A percentile compares a stretch with the other conserved stretches of the same genome.
Evolutionary conservation across 768 basidiomycete genomes (phyloP).

Genomic region (Dioszegia crocea): DNA sequence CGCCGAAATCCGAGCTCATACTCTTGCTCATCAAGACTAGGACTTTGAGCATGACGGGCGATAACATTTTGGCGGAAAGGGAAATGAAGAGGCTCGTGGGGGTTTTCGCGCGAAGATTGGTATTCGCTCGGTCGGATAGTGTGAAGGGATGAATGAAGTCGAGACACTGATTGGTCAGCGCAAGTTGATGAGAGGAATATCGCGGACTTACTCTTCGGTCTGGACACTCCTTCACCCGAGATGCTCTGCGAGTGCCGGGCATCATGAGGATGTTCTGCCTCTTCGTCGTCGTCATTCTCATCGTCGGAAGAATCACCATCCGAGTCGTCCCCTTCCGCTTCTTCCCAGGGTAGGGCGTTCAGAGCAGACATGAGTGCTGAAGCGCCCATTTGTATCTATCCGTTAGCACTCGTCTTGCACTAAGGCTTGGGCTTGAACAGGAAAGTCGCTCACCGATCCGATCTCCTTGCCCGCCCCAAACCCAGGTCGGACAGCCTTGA

Average conservation of each 20-base stretch:
- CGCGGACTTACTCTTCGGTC: constrained; percentile 23
- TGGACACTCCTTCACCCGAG: not conserved
- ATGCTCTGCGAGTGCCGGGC: not conserved
- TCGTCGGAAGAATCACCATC: constrained; percentile 15
- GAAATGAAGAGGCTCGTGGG: constrained; percentile 23
- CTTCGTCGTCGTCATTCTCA: constrained; percentile 3
- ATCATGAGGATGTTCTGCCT: constrained; percentile 10
- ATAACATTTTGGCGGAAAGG: constrained; percentile 43
- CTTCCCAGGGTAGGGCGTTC: constrained; percentile 39
- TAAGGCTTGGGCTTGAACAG: no score
- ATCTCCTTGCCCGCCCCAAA: constrained; percentile 27
- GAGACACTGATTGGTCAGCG: constrained; percentile 21
- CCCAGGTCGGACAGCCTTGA: constrained; percentile 18
- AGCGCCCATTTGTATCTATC: constrained; percentile 41
- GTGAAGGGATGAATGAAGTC: constrained; percentile 36
- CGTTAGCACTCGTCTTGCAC: not conserved
- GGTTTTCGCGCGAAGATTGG: constrained; percentile 6
- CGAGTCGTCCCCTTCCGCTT: constrained; percentile 14
- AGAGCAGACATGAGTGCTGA: constrained; percentile 44
- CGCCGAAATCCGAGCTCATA: constrained; percentile 29
- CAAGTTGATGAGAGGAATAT: not conserved
- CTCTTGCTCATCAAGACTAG: constrained; percentile 22
- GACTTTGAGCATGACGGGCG: constrained; percentile 37
- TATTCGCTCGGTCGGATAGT: constrained; percentile 33
- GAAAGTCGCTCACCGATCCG: constrained; percentile 44